Conservation (phyloP, 768 basidiomycete genomes). For the Boletales sp. region DNA sequence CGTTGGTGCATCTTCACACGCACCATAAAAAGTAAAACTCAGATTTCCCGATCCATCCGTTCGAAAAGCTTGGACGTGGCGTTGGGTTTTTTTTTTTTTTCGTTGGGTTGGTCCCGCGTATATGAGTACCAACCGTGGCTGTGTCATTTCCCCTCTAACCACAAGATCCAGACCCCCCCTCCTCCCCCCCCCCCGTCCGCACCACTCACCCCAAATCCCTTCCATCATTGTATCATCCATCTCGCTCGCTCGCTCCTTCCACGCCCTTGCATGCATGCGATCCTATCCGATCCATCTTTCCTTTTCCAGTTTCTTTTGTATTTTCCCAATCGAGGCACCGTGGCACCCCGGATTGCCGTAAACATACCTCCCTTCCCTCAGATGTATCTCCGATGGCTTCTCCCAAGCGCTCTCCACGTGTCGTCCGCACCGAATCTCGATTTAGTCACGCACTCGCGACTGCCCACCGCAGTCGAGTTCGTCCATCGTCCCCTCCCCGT, state of each 20-base stretch:
- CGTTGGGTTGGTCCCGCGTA: too few species aligned
- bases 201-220: constrained; percentile 21
- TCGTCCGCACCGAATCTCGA: constrained; percentile 23
- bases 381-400: constrained; percentile 27
- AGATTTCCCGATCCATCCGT: constrained; percentile 25
- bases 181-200: background rate
- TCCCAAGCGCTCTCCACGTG: constrained; percentile 15
- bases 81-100: too few species aligned
- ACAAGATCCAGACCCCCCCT: constrained; percentile 22
- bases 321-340: constrained; percentile 17
- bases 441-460: constrained; percentile 4
- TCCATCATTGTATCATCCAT: background rate
- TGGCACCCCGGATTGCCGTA: constrained; percentile 31
- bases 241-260: constrained; percentile 9
- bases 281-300: constrained; percentile 18
- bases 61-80: too few species aligned
- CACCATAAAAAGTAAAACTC: constrained; percentile 11
- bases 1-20: constrained; percentile 26
- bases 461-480: constrained; percentile 21
- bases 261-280: constrained; percentile 20
- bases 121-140: constrained; percentile 22
- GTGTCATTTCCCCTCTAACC: constrained; percentile 24
- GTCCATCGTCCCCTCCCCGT: background rate
- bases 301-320: constrained; percentile 12
- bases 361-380: constrained; percentile 11